Percentiles rank a stretch among this genome's conserved stretches.
These are phyloP conservation scores for Calonectria montana DNA, from an alignment of 2,329 filamentous ascomycete genomes.

Conservation along the genomic window DNA sequence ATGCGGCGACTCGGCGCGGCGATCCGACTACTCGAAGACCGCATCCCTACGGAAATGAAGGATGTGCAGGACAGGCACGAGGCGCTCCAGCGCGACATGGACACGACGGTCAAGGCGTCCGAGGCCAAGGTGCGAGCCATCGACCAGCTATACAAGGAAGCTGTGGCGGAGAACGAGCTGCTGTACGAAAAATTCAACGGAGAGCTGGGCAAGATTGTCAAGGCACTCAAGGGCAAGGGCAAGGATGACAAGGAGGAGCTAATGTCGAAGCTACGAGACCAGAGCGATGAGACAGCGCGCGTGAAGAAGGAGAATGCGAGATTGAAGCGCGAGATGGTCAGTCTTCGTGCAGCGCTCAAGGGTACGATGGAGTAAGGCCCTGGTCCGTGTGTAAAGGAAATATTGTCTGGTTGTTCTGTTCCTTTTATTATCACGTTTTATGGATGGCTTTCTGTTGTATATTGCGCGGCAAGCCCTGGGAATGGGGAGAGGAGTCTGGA, in stretches of 20 bases:
- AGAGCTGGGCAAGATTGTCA: conserved; percentile 87
- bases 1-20: conserved; percentile 64
- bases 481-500: conserved; percentile 35
- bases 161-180: conserved; percentile 90
- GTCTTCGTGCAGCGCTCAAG: conserved; percentile 69
- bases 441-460: conserved; percentile 32
- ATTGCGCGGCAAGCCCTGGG: conserved; percentile 31
- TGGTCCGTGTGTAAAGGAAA: background rate
- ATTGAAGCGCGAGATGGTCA: conserved; percentile 84
- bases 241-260: conserved; percentile 85
- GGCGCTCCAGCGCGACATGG: conserved; percentile 76
- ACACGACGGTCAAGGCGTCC: conserved; percentile 76
- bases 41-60: conserved; percentile 68
- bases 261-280: conserved; percentile 75
- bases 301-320: conserved; percentile 88
- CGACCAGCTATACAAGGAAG: conserved; percentile 89
- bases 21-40: conserved; percentile 75
- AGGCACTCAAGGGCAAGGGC: conserved; percentile 76
- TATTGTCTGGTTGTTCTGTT: conserved; percentile 15
- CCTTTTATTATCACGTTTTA: conserved; percentile 25
- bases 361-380: conserved; percentile 50
- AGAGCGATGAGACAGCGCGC: conserved; percentile 80
- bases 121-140: conserved; percentile 85
- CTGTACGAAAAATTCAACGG: conserved; percentile 92
- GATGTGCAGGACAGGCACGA: conserved; percentile 72